Evolutionary conservation across 129 eudicot species (phyloP).

Genomic region (Gnaphalium uliginosum): DNA sequence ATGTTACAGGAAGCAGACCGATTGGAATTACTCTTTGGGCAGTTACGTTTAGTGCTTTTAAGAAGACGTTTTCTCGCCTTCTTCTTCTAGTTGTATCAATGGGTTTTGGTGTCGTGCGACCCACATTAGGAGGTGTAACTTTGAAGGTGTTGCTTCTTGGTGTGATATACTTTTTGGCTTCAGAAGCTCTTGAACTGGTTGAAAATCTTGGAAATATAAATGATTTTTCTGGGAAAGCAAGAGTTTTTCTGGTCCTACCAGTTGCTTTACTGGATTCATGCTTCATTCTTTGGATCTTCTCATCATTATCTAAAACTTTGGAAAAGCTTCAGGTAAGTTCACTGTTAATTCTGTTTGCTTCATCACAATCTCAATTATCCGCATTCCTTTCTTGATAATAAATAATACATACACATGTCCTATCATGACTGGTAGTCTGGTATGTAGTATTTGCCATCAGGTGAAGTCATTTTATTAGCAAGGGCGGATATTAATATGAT

Average conservation of each 20-base stretch:
- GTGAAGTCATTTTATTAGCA: background rate
- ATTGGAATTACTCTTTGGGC: constrained; percentile 89
- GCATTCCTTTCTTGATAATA: background rate
- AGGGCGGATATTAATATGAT: background rate
- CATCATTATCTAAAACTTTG: constrained; percentile 76
- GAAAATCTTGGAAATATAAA: constrained; percentile 89
- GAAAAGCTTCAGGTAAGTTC: constrained; percentile 87
- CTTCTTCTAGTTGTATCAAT: constrained; percentile 83
- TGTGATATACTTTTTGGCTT: constrained; percentile 62
- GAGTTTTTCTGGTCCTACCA: constrained; percentile 71
- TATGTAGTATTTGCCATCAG: background rate
- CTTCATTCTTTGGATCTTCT: constrained; percentile 86
- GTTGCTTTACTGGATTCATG: constrained; percentile 80
- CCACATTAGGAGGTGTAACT: constrained; percentile 75
- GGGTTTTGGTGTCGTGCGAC: constrained; percentile 87
- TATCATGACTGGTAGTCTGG: background rate
- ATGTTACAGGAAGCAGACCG: constrained; percentile 76
- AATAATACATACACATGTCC: background rate
- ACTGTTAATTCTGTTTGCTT: constrained; percentile 25
- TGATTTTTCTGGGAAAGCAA: constrained; percentile 78
- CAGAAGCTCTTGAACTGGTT: constrained; percentile 88
- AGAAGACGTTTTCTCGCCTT: constrained; percentile 83
- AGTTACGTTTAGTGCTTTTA: constrained; percentile 74
- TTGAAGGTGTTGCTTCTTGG: constrained; percentile 76
- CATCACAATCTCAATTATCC: background rate